Conservation (phyloP, 2,329 filamentous ascomycete genomes). For the Aspergillus unguis region DNA sequence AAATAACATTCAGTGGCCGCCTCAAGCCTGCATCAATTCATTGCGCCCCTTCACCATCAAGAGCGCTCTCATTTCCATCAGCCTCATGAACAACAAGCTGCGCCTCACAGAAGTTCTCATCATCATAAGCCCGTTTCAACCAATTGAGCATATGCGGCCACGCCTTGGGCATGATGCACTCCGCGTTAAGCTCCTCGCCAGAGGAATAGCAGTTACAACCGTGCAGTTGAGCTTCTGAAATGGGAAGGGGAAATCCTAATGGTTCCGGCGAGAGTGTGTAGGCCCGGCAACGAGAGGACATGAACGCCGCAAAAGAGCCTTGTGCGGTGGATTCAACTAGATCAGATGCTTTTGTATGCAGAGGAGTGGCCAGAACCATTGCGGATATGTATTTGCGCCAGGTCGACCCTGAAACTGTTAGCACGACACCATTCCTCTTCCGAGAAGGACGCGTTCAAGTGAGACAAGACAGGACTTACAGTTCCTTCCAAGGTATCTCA, state of each 20-base stretch:
- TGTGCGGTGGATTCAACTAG: slow-evolving; percentile 13
- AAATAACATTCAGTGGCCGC: too few relatives aligned
- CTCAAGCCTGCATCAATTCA: not conserved
- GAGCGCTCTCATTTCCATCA: not conserved
- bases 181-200: slow-evolving; percentile 57
- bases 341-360: slow-evolving; percentile 31
- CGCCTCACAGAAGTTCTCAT: slow-evolving; percentile 41
- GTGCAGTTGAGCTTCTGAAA: slow-evolving; percentile 54
- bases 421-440: not conserved
- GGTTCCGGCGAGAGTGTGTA: slow-evolving; percentile 57
- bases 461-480: slow-evolving; percentile 40
- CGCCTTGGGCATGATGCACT: slow-evolving; percentile 60
- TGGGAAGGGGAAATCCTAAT: slow-evolving; percentile 52
- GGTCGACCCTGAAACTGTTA: slow-evolving; percentile 30
- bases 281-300: slow-evolving; percentile 56
- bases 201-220: slow-evolving; percentile 70
- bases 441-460: not conserved
- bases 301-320: slow-evolving; percentile 29
- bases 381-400: slow-evolving; percentile 41
- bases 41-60: not conserved
- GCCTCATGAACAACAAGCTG: slow-evolving; percentile 26
- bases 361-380: slow-evolving; percentile 40
- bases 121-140: slow-evolving; percentile 56
- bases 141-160: slow-evolving; percentile 57
- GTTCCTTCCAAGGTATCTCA: slow-evolving; percentile 57